Percentiles rank a stretch among this genome's conserved stretches.
Evolutionary conservation across 2,329 filamentous ascomycete genomes (phyloP).

Genomic region (Cordyceps militaris): DNA sequence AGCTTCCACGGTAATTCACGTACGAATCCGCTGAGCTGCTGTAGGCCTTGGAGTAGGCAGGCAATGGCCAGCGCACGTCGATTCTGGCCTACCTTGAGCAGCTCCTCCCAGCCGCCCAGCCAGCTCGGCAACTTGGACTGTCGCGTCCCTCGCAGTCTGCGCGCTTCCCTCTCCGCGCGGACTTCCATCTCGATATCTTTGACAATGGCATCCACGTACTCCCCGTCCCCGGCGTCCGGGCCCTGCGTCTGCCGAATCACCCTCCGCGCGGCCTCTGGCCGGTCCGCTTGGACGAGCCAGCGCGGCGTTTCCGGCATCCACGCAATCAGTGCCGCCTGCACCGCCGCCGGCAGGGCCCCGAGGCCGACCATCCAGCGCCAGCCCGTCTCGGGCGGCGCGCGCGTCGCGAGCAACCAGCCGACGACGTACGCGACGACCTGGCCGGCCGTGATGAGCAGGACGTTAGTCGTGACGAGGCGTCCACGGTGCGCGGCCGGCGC

Average conservation of each 20-base stretch:
- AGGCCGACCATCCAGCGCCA: constrained; percentile 93
- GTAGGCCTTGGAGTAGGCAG: constrained; percentile 76
- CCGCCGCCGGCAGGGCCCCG: constrained; percentile 65
- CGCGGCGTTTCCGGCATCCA: constrained; percentile 83
- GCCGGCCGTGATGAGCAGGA: constrained; percentile 77
- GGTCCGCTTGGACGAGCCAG: constrained; percentile 70
- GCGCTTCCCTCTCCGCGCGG: constrained; percentile 55
- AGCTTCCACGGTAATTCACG: constrained; percentile 24
- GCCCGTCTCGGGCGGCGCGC: constrained; percentile 45
- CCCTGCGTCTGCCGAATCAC: constrained; percentile 63
- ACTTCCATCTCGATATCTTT: constrained; percentile 68
- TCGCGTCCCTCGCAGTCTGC: constrained; percentile 28
- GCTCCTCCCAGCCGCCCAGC: constrained; percentile 44
- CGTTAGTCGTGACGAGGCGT: constrained; percentile 71
- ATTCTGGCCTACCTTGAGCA: constrained; percentile 54
- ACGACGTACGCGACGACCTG: constrained; percentile 84
- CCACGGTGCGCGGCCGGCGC: constrained; percentile 71
- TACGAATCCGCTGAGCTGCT: constrained; percentile 82
- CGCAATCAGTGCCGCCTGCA: constrained; percentile 63
- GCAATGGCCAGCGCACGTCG: constrained; percentile 74
- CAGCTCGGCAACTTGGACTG: constrained; percentile 25
- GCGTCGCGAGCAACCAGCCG: constrained; percentile 66
- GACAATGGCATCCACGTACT: constrained; percentile 53
- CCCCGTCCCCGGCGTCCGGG: constrained; percentile 32
- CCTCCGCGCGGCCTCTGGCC: constrained; percentile 50